phyloP scores from a whole-genome alignment of 345 rosid species.

The Balakata baccata region DNA sequence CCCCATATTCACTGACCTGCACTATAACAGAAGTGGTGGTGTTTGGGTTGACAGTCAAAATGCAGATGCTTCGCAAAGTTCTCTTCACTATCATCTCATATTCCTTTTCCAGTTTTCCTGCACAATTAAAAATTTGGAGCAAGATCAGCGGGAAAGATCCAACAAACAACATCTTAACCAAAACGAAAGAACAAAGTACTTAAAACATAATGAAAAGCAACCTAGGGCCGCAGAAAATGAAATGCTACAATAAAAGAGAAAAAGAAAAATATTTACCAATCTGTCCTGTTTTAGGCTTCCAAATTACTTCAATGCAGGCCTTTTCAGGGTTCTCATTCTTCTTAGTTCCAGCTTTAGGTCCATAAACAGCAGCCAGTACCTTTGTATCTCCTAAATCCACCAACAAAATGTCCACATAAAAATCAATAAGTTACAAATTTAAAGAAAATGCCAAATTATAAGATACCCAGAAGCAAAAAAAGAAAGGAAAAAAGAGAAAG shows the following conservation, averaged over 20 bases:
- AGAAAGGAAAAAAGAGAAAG: not conserved
- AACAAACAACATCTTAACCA: not conserved
- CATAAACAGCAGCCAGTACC: constrained; percentile 86
- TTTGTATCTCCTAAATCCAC: constrained; percentile 64
- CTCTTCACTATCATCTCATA: constrained; percentile 77
- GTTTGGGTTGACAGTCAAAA: constrained; percentile 75
- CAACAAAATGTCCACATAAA: not conserved
- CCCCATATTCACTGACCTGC: constrained; percentile 44
- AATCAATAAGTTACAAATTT: not conserved
- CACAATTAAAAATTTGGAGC: constrained; percentile 4
- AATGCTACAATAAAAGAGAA: not conserved
- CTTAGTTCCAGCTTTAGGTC: constrained; percentile 88
- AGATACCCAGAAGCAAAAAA: not conserved
- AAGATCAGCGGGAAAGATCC: constrained; percentile 11
- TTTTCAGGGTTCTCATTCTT: constrained; percentile 89
- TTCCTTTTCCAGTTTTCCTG: constrained; percentile 76
- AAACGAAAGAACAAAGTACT: not conserved
- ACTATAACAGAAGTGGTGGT: constrained; percentile 79
- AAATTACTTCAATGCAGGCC: constrained; percentile 83
- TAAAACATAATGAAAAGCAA: not conserved
- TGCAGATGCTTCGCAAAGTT: constrained; percentile 80
- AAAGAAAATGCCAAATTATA: not conserved
- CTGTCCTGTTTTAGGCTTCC: constrained; percentile 94
- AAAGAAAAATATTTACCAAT: constrained; percentile 41
- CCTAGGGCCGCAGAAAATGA: not conserved